A percentile compares a stretch with the other conserved stretches of the same genome.
These are phyloP conservation scores for Trichothecium roseum DNA, from an alignment of 2,329 filamentous ascomycete species.

Conservation along the genomic window DNA sequence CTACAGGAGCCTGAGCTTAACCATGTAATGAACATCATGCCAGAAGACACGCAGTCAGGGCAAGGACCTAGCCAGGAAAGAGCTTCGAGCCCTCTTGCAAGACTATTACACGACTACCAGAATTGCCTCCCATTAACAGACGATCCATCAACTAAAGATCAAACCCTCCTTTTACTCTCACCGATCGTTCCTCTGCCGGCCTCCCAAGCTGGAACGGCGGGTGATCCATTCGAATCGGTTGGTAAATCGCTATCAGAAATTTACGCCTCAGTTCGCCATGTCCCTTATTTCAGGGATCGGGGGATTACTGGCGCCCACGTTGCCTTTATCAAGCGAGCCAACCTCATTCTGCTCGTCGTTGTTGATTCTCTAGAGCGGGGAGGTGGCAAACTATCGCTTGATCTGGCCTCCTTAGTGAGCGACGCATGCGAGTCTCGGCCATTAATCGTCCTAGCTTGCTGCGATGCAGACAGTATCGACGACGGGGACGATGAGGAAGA, in stretches of 20 bases:
- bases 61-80: slow-evolving; percentile 4
- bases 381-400: slow-evolving; percentile 38
- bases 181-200: slow-evolving; percentile 40
- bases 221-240: slow-evolving; percentile 64
- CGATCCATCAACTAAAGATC: slow-evolving; percentile 30
- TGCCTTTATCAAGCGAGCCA: slow-evolving; percentile 50
- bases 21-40: slow-evolving; percentile 2
- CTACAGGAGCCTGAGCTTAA: background rate
- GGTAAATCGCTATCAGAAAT: slow-evolving; percentile 51
- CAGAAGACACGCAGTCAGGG: slow-evolving; percentile 1
- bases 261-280: slow-evolving; percentile 55
- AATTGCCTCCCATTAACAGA: slow-evolving; percentile 36
- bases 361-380: slow-evolving; percentile 25
- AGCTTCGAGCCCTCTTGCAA: slow-evolving; percentile 11
- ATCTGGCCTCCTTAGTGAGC: slow-evolving; percentile 34
- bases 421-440: slow-evolving; percentile 36
- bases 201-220: slow-evolving; percentile 27
- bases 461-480: slow-evolving; percentile 17
- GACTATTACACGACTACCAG: slow-evolving; percentile 30
- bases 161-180: slow-evolving; percentile 52
- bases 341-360: slow-evolving; percentile 50
- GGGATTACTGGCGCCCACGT: slow-evolving; percentile 56
- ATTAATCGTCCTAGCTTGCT: slow-evolving; percentile 43
- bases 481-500: slow-evolving; percentile 5
- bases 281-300: slow-evolving; percentile 55